Conservation (phyloP, 192 early-diverging fungal species). For the Coemansia sp. region DNA sequence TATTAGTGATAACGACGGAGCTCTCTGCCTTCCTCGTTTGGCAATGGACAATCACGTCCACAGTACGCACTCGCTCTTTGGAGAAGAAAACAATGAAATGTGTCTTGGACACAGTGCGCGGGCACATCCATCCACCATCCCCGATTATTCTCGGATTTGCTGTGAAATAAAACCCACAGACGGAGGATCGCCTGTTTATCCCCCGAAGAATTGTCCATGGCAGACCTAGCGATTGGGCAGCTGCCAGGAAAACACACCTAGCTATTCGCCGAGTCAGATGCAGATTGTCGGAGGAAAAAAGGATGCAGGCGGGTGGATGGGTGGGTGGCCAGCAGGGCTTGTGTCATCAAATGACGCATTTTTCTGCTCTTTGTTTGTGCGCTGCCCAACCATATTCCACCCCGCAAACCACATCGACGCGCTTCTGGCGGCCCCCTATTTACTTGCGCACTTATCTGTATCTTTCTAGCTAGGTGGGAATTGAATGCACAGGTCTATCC, state of each 20-base stretch:
- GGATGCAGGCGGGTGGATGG: background rate
- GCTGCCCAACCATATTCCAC: too few species aligned
- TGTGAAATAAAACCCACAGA: too few species aligned
- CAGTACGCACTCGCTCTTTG: too few species aligned
- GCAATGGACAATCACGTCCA: too few species aligned
- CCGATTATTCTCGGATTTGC: too few species aligned
- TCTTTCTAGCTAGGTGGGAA: background rate
- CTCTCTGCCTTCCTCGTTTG: too few species aligned
- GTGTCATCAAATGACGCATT: constrained; percentile 8
- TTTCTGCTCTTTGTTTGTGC: background rate
- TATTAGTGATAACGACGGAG: too few species aligned
- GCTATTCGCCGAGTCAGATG: constrained; percentile 6
- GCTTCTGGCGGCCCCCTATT: background rate
- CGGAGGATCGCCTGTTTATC: background rate
- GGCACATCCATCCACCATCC: too few species aligned
- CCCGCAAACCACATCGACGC: too few species aligned
- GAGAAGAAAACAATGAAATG: too few species aligned
- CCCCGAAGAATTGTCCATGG: constrained; percentile 4
- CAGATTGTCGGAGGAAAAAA: constrained; percentile 5
- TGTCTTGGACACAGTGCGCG: too few species aligned
- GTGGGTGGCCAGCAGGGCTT: constrained; percentile 3
- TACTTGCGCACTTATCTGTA: background rate
- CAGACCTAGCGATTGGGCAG: background rate
- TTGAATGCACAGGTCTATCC: too few species aligned
- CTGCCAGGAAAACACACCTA: background rate